Evolutionary conservation across 805 yeast genomes (phyloP), one percentile per base, ranked within the genome.

Genomic region (Starmerella gropengiesseri): DNA sequence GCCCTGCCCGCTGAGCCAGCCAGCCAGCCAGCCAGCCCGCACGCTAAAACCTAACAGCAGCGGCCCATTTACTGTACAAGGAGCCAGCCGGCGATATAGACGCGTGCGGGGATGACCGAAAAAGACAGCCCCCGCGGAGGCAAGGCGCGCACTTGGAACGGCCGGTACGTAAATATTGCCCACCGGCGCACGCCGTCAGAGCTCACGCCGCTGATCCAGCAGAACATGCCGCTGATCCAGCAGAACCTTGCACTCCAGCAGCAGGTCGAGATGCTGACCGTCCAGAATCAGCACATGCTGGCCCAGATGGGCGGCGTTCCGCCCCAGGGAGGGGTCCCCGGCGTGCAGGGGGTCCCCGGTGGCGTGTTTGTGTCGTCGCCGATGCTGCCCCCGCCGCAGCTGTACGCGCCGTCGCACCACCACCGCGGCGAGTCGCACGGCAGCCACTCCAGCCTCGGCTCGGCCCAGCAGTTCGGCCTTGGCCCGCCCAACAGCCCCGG

Each of bases 101-200:
- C 16, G 30, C 25, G 36, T 18, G 31, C 38, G 36, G 31, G 41
- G 39, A 39, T 30, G 32, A 41, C 43, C 23, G 46, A 34, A 26
- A 33, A 46, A 40, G 44, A 37, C 20, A 23, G 27, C 34, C 22
- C 31, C 12, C 41, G 43, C 12, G 49, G 46, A 20, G 47, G 50
- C 19, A 42, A 45, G 38, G 51, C 51, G 18, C 46, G 49, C 31
- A 49, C 57, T 14, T 47, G 55, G 43, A 47, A 46, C 37, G 57
- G 59, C 30, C 72, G 73, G 52, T 75, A 75, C 47, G 69, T 91
- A 47, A 93, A 86, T 64, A 86, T 89, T 51, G 97, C 97, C n/a
- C 97, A 91, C 57, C 75, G 97, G 57, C 74, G 95, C 47, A 81
- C 96, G 3, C 96, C 96, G n/a, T 77, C 87, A 53, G 98, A 91